phyloP scores from a whole-genome alignment of 2,329 filamentous ascomycete species.

The Phaeosphaeriaceae sp. region DNA sequence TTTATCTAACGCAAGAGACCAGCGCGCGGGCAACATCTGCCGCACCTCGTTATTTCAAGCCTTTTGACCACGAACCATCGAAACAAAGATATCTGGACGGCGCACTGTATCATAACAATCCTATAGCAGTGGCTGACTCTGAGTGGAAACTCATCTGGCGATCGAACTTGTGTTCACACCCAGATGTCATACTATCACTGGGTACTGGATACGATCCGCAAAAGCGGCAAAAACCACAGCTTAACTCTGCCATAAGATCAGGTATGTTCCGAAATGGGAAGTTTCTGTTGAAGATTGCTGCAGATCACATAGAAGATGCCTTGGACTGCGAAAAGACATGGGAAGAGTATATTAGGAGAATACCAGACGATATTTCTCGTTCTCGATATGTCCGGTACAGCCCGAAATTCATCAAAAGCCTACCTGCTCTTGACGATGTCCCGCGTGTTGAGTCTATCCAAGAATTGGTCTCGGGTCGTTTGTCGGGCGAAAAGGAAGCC shows the following conservation, averaged over 20 bases:
- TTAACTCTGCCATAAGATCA: background rate
- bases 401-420: background rate
- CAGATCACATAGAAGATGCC: background rate
- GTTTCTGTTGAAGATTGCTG: background rate
- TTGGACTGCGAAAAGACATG: background rate
- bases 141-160: constrained; percentile 48
- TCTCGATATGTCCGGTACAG: background rate
- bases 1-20: background rate
- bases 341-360: background rate
- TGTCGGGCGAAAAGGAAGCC: background rate
- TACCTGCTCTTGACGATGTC: background rate
- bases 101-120: constrained; percentile 54
- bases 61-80: constrained; percentile 51
- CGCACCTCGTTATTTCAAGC: constrained; percentile 54
- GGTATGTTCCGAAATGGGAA: background rate
- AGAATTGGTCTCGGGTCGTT: background rate
- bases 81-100: constrained; percentile 55
- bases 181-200: constrained; percentile 20
- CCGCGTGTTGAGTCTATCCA: background rate
- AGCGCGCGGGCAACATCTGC: constrained; percentile 54
- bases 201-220: constrained; percentile 5
- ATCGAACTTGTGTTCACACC: constrained; percentile 20
- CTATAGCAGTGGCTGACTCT: constrained; percentile 52
- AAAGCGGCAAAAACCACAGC: background rate
- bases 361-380: background rate